A percentile compares a stretch with the other conserved stretches of the same genome.
phyloP scores from a whole-genome alignment of 2,329 filamentous ascomycete genomes.

The Botrytis squamosa region DNA sequence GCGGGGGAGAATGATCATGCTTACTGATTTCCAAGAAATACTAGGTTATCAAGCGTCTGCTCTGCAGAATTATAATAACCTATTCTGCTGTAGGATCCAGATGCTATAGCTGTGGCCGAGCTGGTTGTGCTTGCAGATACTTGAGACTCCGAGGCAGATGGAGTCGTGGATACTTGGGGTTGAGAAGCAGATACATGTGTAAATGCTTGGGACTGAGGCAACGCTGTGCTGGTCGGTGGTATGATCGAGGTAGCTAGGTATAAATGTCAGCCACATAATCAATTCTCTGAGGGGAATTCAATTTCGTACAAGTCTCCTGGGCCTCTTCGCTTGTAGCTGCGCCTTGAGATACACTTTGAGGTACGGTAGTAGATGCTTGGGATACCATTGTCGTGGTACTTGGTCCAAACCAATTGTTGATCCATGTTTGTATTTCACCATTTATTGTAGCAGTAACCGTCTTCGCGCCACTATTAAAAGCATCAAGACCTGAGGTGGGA shows the following conservation, averaged over 20 bases:
- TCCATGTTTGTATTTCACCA: conserved; percentile 18
- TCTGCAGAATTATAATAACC: conserved; percentile 48
- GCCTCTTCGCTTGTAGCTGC: neutral
- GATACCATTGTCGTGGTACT: neutral
- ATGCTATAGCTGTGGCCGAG: neutral
- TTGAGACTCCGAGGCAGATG: neutral
- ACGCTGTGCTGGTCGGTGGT: neutral
- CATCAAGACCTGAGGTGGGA: conserved; percentile 19
- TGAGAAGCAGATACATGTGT: neutral
- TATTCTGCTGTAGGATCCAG: conserved; percentile 43
- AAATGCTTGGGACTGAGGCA: neutral
- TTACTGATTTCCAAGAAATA: conserved; percentile 55
- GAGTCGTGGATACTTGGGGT: neutral
- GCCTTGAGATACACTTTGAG: neutral
- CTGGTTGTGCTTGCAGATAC: conserved; percentile 27
- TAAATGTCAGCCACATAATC: neutral
- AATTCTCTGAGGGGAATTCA: neutral
- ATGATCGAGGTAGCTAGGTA: neutral
- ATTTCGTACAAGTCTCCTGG: neutral
- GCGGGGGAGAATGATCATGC: neutral
- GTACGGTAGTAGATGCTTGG: neutral
- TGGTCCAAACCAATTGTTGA: conserved; percentile 18
- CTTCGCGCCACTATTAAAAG: neutral
- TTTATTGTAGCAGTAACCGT: conserved; percentile 16
- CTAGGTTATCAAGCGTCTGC: conserved; percentile 50